These are phyloP conservation scores for Thielaviopsis populi DNA, from an alignment of 2,329 filamentous ascomycete species.

Conservation along the genomic window DNA sequence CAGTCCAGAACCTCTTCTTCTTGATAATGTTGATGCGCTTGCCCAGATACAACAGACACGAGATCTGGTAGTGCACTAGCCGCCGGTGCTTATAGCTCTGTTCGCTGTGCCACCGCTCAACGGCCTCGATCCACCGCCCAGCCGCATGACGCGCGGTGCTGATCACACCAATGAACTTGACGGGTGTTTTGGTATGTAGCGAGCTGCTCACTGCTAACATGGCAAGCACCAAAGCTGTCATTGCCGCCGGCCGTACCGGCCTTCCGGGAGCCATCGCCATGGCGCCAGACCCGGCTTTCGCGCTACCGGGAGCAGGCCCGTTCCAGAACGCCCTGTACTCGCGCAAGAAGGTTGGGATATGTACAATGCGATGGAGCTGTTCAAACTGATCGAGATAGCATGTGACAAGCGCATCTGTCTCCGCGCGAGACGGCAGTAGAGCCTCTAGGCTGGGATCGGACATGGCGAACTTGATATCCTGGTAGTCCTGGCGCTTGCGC, in stretches of 20 bases:
- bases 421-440: slow-evolving; percentile 33
- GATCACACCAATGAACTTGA: slow-evolving; percentile 43
- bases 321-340: slow-evolving; percentile 43
- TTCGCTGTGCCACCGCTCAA: slow-evolving; percentile 37
- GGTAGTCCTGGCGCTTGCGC: slow-evolving; percentile 36
- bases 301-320: slow-evolving; percentile 23
- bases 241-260: slow-evolving; percentile 33
- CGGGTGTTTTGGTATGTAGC: slow-evolving; percentile 35
- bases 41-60: slow-evolving; percentile 43
- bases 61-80: slow-evolving; percentile 46
- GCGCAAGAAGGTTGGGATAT: slow-evolving; percentile 42
- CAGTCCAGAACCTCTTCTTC: slow-evolving; percentile 50
- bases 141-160: slow-evolving; percentile 39
- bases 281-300: not conserved
- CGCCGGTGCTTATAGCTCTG: slow-evolving; percentile 48
- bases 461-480: slow-evolving; percentile 34
- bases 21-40: slow-evolving; percentile 49
- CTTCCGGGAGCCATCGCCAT: not conserved
- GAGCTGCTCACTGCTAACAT: slow-evolving; percentile 47
- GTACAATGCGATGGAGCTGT: slow-evolving; percentile 41
- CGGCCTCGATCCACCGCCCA: slow-evolving; percentile 41
- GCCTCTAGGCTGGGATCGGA: slow-evolving; percentile 36
- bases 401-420: slow-evolving; percentile 34
- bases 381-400: slow-evolving; percentile 41
- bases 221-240: slow-evolving; percentile 42